A percentile compares a stretch with the other conserved stretches of the same genome.
phyloP scores from a whole-genome alignment of 2,329 filamentous ascomycete genomes.

The Hymenoscyphus fraxineus region DNA sequence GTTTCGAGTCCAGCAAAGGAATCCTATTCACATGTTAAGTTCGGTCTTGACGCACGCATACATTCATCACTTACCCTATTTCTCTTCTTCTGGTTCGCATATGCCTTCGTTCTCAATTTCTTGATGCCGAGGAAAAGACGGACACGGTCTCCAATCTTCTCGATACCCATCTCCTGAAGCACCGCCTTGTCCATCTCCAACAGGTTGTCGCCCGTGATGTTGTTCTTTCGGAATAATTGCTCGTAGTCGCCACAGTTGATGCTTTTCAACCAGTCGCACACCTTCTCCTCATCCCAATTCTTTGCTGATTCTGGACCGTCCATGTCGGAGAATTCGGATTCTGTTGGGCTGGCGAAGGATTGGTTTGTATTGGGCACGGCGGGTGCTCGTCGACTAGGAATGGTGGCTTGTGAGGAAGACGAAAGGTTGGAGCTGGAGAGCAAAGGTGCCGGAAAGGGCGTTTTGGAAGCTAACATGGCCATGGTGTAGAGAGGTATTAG shows the following conservation, averaged over 20 bases:
- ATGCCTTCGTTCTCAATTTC: slow-evolving; percentile 72
- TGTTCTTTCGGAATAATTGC: slow-evolving; percentile 81
- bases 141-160: slow-evolving; percentile 94
- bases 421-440: slow-evolving; percentile 44
- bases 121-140: slow-evolving; percentile 84
- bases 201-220: slow-evolving; percentile 96
- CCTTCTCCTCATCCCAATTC: slow-evolving; percentile 88
- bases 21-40: slow-evolving; percentile 53
- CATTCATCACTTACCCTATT: slow-evolving; percentile 64
- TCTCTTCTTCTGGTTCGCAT: slow-evolving; percentile 74
- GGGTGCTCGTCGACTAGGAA: slow-evolving; percentile 51
- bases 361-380: slow-evolving; percentile 49
- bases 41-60: neutral
- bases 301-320: slow-evolving; percentile 72
- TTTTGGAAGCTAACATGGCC: slow-evolving; percentile 77
- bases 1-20: slow-evolving; percentile 77
- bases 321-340: slow-evolving; percentile 86
- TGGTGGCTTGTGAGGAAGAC: slow-evolving; percentile 46
- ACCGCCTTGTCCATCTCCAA: slow-evolving; percentile 96
- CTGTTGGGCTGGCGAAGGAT: slow-evolving; percentile 72
- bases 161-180: slow-evolving; percentile 95
- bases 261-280: slow-evolving; percentile 84
- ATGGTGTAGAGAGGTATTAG: slow-evolving; percentile 41
- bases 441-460: slow-evolving; percentile 61
- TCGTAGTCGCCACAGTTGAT: slow-evolving; percentile 96